Evolutionary conservation across 352 stramenopile genomes (phyloP).

Genomic region (Saprolegnia diclina): DNA sequence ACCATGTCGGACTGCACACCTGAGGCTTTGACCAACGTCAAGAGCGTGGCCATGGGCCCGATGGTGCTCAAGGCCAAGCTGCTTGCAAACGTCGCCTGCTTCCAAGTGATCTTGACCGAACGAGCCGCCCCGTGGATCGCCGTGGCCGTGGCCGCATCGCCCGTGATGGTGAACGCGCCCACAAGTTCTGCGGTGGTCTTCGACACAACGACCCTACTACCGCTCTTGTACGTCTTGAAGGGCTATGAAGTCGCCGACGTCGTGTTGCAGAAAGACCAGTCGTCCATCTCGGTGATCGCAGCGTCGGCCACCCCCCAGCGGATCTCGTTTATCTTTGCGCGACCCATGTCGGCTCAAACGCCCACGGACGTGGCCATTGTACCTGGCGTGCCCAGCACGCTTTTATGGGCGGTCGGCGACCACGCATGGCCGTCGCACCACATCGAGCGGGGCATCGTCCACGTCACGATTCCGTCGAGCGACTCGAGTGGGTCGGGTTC

Average conservation of each 20-base stretch:
- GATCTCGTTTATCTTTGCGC: slow-evolving; percentile 70
- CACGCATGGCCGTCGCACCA: slow-evolving; percentile 6
- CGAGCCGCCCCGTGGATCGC: slow-evolving; percentile 44
- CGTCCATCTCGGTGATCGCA: slow-evolving; percentile 40
- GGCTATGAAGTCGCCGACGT: slow-evolving; percentile 46
- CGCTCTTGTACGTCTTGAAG: slow-evolving; percentile 45
- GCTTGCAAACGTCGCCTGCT: background rate
- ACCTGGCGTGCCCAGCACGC: slow-evolving; percentile 32
- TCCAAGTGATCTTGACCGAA: background rate
- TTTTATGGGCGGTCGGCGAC: slow-evolving; percentile 65
- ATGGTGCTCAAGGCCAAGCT: background rate
- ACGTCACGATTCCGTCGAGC: slow-evolving; percentile 32
- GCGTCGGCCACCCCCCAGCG: slow-evolving; percentile 35
- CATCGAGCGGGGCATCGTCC: background rate
- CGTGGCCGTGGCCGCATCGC: slow-evolving; percentile 40
- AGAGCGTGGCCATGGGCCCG: background rate
- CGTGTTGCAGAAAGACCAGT: slow-evolving; percentile 32
- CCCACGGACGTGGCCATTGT: slow-evolving; percentile 47
- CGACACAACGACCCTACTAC: slow-evolving; percentile 36
- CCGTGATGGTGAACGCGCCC: slow-evolving; percentile 63
- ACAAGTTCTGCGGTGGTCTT: slow-evolving; percentile 66
- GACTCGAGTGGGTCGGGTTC: slow-evolving; percentile 33
- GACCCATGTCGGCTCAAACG: slow-evolving; percentile 44
- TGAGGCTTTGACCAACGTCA: background rate
- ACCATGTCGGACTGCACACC: background rate